Evolutionary conservation across 352 stramenopile genomes (phyloP).

Genomic region (Globisporangium megalacanthum): DNA sequence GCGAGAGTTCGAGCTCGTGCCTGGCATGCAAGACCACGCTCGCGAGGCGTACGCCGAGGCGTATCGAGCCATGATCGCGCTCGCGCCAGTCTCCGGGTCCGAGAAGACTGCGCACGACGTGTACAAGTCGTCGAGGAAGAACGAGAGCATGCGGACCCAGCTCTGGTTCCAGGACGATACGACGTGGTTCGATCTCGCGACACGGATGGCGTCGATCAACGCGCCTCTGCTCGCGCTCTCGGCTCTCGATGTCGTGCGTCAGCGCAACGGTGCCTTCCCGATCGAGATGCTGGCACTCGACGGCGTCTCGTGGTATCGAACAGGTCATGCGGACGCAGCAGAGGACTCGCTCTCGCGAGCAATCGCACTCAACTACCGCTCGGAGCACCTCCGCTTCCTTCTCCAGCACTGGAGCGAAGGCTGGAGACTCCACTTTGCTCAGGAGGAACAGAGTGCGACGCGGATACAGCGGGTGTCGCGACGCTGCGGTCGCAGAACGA

Average conservation of each 20-base stretch:
- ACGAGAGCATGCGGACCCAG: constrained; percentile 45
- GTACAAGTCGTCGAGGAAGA: constrained; percentile 64
- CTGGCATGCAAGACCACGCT: constrained; percentile 33
- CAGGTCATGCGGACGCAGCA: constrained; percentile 23
- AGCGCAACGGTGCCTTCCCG: constrained; percentile 10
- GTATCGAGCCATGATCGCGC: constrained; percentile 45
- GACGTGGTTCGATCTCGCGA: constrained; percentile 60
- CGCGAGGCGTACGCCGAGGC: constrained; percentile 47
- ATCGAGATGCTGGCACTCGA: constrained; percentile 37
- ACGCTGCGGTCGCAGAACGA: constrained; percentile 13
- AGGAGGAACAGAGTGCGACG: constrained; percentile 29
- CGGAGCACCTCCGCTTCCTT: constrained; percentile 39
- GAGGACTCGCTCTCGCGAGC: constrained; percentile 25
- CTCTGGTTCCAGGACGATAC: constrained; percentile 48
- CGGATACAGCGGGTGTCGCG: constrained; percentile 27
- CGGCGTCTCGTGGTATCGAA: constrained; percentile 32
- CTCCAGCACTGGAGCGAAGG: constrained; percentile 26
- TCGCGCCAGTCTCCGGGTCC: constrained; percentile 36
- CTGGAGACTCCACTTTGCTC: constrained; percentile 38
- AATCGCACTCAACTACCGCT: constrained; percentile 38
- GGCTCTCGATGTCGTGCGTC: constrained; percentile 23
- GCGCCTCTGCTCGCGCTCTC: constrained; percentile 36
- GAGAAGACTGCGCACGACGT: constrained; percentile 52
- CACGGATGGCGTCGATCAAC: constrained; percentile 35
- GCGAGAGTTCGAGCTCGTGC: constrained; percentile 38